phyloP scores from a whole-genome alignment of 2,329 filamentous ascomycete genomes.

The Davidsoniella eucalypti region DNA sequence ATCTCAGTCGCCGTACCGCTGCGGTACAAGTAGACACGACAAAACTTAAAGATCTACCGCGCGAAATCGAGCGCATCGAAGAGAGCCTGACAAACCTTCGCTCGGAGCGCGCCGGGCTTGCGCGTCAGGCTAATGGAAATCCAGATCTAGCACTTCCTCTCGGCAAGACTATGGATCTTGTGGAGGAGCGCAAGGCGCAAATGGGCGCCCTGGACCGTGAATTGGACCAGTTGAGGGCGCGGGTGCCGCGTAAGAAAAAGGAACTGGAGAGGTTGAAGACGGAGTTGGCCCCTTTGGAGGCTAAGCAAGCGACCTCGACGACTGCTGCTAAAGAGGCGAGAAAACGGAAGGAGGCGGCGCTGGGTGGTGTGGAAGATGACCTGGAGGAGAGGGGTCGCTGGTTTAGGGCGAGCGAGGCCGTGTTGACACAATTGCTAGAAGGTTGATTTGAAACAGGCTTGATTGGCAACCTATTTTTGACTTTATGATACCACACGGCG shows the following conservation, averaged over 20 bases:
- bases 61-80: constrained; percentile 32
- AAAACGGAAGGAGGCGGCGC: constrained; percentile 47
- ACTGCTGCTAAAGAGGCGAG: constrained; percentile 55
- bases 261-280: constrained; percentile 50
- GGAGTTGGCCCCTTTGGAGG: constrained; percentile 53
- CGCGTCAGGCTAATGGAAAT: constrained; percentile 15
- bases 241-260: constrained; percentile 47
- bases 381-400: constrained; percentile 61
- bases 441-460: not conserved
- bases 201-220: constrained; percentile 43
- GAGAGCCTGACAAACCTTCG: constrained; percentile 29
- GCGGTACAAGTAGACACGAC: constrained; percentile 31
- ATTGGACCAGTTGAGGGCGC: constrained; percentile 44
- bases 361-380: constrained; percentile 49
- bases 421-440: constrained; percentile 27
- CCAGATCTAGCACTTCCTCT: constrained; percentile 37
- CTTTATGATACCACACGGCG: too few species aligned
- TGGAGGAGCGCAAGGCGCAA: constrained; percentile 34
- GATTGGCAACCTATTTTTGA: too few species aligned
- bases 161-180: constrained; percentile 36
- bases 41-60: constrained; percentile 34
- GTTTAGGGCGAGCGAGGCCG: constrained; percentile 52
- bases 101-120: constrained; percentile 20
- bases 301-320: constrained; percentile 46
- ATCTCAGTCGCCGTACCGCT: constrained; percentile 39